phyloP scores from a whole-genome alignment of 139 green algal species.

The Micractinium sp. region DNA sequence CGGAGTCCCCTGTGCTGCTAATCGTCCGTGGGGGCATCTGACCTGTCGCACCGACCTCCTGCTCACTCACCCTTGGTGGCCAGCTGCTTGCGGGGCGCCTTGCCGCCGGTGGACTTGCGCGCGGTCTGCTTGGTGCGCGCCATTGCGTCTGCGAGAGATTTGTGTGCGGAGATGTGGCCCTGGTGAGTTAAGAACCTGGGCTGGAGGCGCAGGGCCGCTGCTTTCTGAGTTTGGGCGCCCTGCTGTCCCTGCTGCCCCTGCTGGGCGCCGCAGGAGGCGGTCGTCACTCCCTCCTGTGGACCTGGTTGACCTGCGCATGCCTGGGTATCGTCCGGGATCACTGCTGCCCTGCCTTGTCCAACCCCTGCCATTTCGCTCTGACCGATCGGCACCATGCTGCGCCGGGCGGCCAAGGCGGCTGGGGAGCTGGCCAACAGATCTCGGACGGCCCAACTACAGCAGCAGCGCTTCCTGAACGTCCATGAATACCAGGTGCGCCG shows the following conservation, averaged over 20 bases:
- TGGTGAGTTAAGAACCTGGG: too few relatives aligned
- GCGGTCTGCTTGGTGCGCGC: constrained; percentile 90
- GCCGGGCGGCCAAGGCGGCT: neutral
- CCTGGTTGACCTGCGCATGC: neutral
- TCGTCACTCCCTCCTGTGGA: neutral
- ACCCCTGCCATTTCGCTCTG: too few relatives aligned
- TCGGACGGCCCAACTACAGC: constrained; percentile 43
- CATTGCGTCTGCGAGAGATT: constrained; percentile 54
- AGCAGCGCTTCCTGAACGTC: constrained; percentile 88
- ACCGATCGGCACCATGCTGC: neutral
- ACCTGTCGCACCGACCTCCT: too few relatives aligned
- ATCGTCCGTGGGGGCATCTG: too few relatives aligned
- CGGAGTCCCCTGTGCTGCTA: neutral
- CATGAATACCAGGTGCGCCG: constrained; percentile 93
- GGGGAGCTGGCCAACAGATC: neutral
- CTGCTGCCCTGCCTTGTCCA: too few relatives aligned
- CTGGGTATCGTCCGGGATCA: neutral
- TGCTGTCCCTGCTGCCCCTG: neutral
- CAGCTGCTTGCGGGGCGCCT: constrained; percentile 84
- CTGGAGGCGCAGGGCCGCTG: too few relatives aligned
- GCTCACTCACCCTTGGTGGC: constrained; percentile 86
- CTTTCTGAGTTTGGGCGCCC: too few relatives aligned
- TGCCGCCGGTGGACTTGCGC: constrained; percentile 85
- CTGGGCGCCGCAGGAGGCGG: too few relatives aligned
- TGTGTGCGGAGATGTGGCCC: too few relatives aligned